phyloP scores from a whole-genome alignment of 2,329 filamentous ascomycete species.

The Cladosporium colombiae region DNA sequence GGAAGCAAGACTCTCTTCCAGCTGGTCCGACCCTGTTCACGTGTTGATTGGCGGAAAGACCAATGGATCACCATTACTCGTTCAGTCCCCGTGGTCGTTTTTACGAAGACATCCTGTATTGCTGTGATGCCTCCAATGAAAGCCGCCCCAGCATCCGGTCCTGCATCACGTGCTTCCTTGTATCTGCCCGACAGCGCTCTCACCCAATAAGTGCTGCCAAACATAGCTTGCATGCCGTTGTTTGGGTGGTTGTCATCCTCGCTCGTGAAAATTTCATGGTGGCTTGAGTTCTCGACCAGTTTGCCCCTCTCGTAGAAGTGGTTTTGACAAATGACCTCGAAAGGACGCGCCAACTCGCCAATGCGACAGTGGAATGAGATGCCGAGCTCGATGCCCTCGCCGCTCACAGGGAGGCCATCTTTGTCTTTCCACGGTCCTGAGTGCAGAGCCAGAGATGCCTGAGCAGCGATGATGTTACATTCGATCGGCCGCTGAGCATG shows the following conservation, averaged over 20 bases:
- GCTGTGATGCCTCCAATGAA: conserved; percentile 42
- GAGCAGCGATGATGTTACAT: conserved; percentile 43
- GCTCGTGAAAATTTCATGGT: background rate
- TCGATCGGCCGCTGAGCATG: conserved; percentile 30
- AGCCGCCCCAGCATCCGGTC: conserved; percentile 33
- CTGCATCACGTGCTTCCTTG: conserved; percentile 22
- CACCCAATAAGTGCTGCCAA: conserved; percentile 49
- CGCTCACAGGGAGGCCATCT: conserved; percentile 31
- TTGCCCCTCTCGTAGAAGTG: conserved; percentile 31
- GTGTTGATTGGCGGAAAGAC: conserved; percentile 31
- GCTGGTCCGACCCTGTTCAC: conserved; percentile 28
- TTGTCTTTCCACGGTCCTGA: conserved; percentile 38
- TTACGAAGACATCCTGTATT: conserved; percentile 45
- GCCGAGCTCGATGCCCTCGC: conserved; percentile 33
- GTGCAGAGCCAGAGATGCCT: conserved; percentile 45
- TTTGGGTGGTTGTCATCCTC: conserved; percentile 26
- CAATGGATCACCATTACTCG: conserved; percentile 34
- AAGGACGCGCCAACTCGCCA: conserved; percentile 24
- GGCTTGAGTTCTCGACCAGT: conserved; percentile 20
- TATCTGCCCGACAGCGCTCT: conserved; percentile 34
- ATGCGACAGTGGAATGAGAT: conserved; percentile 34
- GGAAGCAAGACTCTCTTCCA: conserved; percentile 32
- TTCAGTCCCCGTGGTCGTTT: conserved; percentile 29
- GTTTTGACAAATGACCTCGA: conserved; percentile 29
- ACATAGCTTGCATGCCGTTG: conserved; percentile 37